phyloP scores from a whole-genome alignment of 441 rosid species.

The Omphalea diandra region DNA sequence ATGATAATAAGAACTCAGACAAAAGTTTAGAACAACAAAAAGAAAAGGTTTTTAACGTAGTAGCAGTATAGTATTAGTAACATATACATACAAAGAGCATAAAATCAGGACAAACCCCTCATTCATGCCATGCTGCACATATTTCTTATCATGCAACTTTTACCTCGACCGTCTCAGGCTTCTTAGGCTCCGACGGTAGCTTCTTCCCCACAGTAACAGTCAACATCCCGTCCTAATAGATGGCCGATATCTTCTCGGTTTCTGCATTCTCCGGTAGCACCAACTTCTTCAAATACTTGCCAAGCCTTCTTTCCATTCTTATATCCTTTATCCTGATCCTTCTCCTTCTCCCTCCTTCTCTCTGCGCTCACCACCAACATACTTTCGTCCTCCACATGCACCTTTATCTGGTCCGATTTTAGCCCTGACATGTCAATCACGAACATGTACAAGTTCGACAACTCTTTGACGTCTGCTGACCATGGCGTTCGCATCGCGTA shows the following conservation, averaged over 20 bases:
- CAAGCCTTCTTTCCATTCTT: conserved; percentile 50
- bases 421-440: conserved; percentile 72
- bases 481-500: conserved; percentile 62
- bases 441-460: conserved; percentile 39
- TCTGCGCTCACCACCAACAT: conserved; percentile 50
- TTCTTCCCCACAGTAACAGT: conserved; percentile 42
- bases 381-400: conserved; percentile 57
- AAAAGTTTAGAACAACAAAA: too few relatives aligned
- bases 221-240: conserved; percentile 53
- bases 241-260: conserved; percentile 35
- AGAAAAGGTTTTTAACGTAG: too few relatives aligned
- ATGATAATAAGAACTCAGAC: too few relatives aligned
- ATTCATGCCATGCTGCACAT: not conserved
- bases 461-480: conserved; percentile 63
- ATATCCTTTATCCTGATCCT: conserved; percentile 47
- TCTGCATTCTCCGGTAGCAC: conserved; percentile 55
- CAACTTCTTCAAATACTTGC: conserved; percentile 52
- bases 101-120: too few relatives aligned
- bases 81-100: too few relatives aligned
- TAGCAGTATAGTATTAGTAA: too few relatives aligned
- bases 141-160: not conserved
- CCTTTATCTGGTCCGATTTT: conserved; percentile 50
- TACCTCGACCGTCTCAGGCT: conserved; percentile 48
- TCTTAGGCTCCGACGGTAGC: conserved; percentile 45
- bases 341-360: conserved; percentile 57